phyloP scores from a whole-genome alignment of 495 filamentous ascomycete genomes.

The Lasiosphaeris hirsuta region DNA sequence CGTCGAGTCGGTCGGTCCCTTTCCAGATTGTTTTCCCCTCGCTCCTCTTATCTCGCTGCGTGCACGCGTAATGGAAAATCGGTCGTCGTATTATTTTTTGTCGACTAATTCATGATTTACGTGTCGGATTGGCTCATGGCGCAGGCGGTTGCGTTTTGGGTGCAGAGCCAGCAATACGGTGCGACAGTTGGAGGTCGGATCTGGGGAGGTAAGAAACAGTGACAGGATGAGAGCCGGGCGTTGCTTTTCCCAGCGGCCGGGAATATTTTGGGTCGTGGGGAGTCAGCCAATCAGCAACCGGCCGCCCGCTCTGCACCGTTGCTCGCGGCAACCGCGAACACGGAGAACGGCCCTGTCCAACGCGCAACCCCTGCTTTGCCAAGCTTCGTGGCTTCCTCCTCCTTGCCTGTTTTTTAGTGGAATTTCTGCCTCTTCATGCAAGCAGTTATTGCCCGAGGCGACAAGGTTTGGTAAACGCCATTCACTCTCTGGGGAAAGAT shows the following conservation, averaged over 20 bases:
- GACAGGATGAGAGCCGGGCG: constrained; percentile 6
- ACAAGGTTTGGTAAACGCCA: background rate
- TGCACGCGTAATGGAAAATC: constrained; percentile 7
- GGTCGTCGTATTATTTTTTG: constrained; percentile 16
- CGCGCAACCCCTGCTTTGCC: background rate
- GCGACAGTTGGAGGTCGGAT: constrained; percentile 22
- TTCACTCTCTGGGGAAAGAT: too few relatives aligned
- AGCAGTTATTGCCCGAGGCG: background rate
- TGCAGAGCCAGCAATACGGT: constrained; percentile 22
- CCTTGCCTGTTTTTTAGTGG: background rate
- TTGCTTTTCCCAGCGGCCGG: constrained; percentile 20
- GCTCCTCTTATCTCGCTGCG: background rate
- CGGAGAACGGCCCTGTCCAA: background rate
- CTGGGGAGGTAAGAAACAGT: constrained; percentile 7
- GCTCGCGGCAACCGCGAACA: constrained; percentile 25
- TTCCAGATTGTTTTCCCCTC: background rate
- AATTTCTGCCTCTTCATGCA: background rate
- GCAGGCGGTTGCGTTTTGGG: constrained; percentile 22
- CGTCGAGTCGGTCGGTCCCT: background rate
- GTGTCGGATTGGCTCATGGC: constrained; percentile 31
- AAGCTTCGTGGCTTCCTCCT: background rate
- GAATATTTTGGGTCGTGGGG: constrained; percentile 27
- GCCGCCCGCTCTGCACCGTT: constrained; percentile 14
- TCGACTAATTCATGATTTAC: constrained; percentile 32
- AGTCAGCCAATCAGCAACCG: constrained; percentile 20